phyloP scores from a whole-genome alignment of 257 asterid genomes.

The Petunia axillaris region DNA sequence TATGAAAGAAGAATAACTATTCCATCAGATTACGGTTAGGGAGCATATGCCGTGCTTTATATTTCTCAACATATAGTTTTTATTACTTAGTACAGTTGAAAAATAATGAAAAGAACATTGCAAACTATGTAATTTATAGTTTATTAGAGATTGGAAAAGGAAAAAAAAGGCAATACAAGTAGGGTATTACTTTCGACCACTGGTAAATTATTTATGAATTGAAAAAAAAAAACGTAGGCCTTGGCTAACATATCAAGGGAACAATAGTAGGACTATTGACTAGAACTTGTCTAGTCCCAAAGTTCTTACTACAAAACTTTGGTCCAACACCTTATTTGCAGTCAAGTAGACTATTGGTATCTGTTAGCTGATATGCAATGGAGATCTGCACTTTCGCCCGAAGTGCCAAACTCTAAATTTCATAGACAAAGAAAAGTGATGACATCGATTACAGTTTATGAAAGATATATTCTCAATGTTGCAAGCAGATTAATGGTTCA shows the following conservation, averaged over 20 bases:
- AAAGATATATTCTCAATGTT: neutral
- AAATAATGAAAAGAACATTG: neutral
- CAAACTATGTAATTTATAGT: neutral
- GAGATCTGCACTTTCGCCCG: neutral
- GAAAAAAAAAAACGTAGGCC: no score
- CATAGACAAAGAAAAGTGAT: neutral
- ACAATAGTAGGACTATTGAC: neutral
- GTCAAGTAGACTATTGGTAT: no score
- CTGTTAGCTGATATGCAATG: neutral
- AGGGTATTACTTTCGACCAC: no score
- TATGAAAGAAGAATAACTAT: neutral
- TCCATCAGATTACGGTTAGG: neutral
- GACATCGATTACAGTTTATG: neutral
- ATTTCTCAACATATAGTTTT: neutral
- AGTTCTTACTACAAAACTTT: neutral
- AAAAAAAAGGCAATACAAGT: no score
- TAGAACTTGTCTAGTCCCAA: neutral
- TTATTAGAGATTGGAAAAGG: neutral
- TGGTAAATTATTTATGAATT: no score
- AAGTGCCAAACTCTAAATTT: neutral
- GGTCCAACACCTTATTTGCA: neutral
- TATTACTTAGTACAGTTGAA: neutral
- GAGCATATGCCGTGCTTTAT: neutral
- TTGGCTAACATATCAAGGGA: neutral
- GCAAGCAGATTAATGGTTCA: neutral